Percentiles rank a stretch among this genome's conserved stretches.
phyloP scores from a whole-genome alignment of 2,329 filamentous ascomycete genomes.

The Diplodia seriata region DNA sequence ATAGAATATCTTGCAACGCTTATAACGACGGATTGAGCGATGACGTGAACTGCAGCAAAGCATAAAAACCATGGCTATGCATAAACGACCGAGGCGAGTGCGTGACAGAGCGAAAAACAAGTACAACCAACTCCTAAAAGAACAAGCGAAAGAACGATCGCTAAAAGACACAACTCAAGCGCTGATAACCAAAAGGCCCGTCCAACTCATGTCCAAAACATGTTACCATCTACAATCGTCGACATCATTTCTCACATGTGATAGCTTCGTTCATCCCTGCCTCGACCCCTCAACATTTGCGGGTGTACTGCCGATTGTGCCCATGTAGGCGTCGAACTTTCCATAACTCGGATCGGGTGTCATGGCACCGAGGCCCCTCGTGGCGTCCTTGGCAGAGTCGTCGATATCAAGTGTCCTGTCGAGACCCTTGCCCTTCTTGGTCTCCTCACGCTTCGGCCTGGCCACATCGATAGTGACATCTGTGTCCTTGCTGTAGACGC shows the following conservation, averaged over 20 bases:
- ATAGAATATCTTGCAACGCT: neutral
- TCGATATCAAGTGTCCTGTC: slow-evolving; percentile 46
- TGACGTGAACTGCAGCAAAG: neutral
- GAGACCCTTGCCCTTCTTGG: slow-evolving; percentile 40
- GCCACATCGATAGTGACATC: slow-evolving; percentile 59
- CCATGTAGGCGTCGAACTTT: neutral
- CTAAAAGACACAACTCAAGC: neutral
- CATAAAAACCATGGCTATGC: slow-evolving; percentile 8
- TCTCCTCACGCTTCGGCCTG: slow-evolving; percentile 35
- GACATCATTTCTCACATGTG: too few relatives aligned
- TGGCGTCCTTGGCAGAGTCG: slow-evolving; percentile 50
- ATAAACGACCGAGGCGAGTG: slow-evolving; percentile 12
- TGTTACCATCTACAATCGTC: slow-evolving; percentile 10
- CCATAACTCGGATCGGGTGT: slow-evolving; percentile 6
- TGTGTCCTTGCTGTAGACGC: slow-evolving; percentile 63
- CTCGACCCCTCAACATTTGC: slow-evolving; percentile 10
- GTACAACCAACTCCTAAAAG: neutral
- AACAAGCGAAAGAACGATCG: neutral
- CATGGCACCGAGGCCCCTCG: slow-evolving; percentile 34
- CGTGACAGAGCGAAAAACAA: neutral
- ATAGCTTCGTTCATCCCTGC: slow-evolving; percentile 3
- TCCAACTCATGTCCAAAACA: slow-evolving; percentile 5
- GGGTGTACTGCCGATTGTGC: neutral
- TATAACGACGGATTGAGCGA: neutral
- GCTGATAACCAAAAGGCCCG: neutral